Percentiles rank a stretch among this genome's conserved stretches.
Evolutionary conservation across 2,329 filamentous ascomycete genomes (phyloP).

Genomic region (Teratosphaeria nubilosa): DNA sequence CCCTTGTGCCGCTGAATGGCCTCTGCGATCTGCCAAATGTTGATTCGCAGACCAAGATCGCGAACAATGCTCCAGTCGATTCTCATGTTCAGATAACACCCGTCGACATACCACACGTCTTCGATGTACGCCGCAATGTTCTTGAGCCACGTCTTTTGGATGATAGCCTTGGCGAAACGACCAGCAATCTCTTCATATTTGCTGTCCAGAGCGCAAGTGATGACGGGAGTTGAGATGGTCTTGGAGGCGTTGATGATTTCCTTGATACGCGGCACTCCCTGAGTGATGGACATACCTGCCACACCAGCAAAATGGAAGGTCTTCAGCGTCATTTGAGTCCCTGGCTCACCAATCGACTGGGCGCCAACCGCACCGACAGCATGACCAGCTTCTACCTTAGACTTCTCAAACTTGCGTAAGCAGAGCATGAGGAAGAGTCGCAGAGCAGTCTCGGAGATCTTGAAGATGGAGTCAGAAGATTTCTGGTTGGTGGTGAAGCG

Average conservation of each 20-base stretch:
- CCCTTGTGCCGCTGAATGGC: slow-evolving; percentile 76
- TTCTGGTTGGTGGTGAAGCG: slow-evolving; percentile 8
- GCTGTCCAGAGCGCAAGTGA: slow-evolving; percentile 75
- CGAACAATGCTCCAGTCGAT: slow-evolving; percentile 71
- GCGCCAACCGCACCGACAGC: slow-evolving; percentile 93
- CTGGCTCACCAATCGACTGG: slow-evolving; percentile 95
- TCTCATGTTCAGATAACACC: slow-evolving; percentile 67
- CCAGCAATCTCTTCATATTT: slow-evolving; percentile 65
- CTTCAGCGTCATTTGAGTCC: slow-evolving; percentile 98
- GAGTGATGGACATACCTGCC: slow-evolving; percentile 97
- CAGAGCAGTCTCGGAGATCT: slow-evolving; percentile 55
- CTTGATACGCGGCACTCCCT: slow-evolving; percentile 98
- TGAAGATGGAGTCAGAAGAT: slow-evolving; percentile 59
- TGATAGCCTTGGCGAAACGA: slow-evolving; percentile 82
- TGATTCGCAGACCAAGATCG: slow-evolving; percentile 72
- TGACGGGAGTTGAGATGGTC: slow-evolving; percentile 85
- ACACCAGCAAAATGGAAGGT: slow-evolving; percentile 99
- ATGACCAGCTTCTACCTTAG: slow-evolving; percentile 86
- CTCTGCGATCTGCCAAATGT: slow-evolving; percentile 58
- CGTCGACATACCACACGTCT: slow-evolving; percentile 73
- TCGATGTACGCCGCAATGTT: slow-evolving; percentile 75
- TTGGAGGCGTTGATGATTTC: slow-evolving; percentile 99
- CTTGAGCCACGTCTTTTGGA: slow-evolving; percentile 86
- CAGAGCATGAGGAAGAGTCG: slow-evolving; percentile 75
- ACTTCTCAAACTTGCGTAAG: slow-evolving; percentile 80